Conservation (phyloP, 176 grass and related monocot species). For the Musa itinerans region DNA sequence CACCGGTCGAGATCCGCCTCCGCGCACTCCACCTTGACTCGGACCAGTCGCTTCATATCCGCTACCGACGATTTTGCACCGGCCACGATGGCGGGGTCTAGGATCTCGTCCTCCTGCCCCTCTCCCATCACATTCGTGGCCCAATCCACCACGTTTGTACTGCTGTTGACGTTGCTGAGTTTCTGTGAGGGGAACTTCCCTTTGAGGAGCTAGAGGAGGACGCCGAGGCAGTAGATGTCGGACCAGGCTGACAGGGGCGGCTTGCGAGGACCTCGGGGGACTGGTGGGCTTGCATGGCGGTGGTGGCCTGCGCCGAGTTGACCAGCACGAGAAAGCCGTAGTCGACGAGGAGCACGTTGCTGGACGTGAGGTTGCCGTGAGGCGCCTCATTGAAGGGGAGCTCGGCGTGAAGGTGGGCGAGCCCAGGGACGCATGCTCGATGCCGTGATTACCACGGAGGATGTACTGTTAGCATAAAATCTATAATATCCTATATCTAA, state of each 20-base stretch:
- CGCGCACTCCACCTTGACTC: conserved; percentile 43
- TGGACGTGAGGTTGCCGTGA: conserved; percentile 86
- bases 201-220: conserved; percentile 1
- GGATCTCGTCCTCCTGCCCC: conserved; percentile 43
- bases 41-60: conserved; percentile 72
- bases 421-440: conserved; percentile 58
- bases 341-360: conserved; percentile 71
- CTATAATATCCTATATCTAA: too few species aligned
- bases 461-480: too few species aligned
- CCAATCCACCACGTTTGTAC: conserved; percentile 76
- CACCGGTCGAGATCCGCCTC: conserved; percentile 40
- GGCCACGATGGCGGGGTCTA: conserved; percentile 50
- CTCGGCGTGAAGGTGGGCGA: conserved; percentile 44
- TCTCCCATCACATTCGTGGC: conserved; percentile 48
- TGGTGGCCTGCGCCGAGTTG: conserved; percentile 17
- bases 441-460: conserved; percentile 49
- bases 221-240: not conserved
- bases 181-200: conserved; percentile 67
- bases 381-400: conserved; percentile 34
- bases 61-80: conserved; percentile 41
- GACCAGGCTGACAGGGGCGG: not conserved
- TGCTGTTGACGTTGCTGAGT: conserved; percentile 56
- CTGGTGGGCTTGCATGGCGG: conserved; percentile 33
- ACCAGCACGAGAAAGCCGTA: conserved; percentile 54
- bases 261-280: conserved; percentile 40